Evolutionary conservation across 768 basidiomycete species (phyloP).

Genomic region (Amanita polypyramis): DNA sequence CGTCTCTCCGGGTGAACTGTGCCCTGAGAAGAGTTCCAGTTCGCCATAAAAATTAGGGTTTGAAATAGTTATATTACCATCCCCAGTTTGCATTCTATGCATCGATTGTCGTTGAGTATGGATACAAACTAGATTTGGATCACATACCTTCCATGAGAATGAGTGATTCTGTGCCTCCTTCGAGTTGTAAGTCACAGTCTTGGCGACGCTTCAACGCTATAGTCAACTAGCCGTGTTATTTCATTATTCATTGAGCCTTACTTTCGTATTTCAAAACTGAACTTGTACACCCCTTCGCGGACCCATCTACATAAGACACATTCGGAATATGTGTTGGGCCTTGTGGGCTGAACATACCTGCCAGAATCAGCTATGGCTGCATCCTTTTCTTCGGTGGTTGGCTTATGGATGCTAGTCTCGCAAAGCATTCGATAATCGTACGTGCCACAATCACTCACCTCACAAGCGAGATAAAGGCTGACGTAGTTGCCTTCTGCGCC

Average conservation of each 20-base stretch:
- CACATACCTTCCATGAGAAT: conserved; percentile 52
- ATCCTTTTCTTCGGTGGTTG: conserved; percentile 69
- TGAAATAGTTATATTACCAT: conserved; percentile 36
- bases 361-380: conserved; percentile 43
- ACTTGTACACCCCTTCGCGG: conserved; percentile 80
- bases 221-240: background rate
- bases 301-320: conserved; percentile 45
- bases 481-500: conserved; percentile 44
- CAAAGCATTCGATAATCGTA: background rate
- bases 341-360: conserved; percentile 29
- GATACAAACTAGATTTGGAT: background rate
- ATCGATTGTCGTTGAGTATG: background rate
- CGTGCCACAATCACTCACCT: conserved; percentile 35
- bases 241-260: conserved; percentile 14
- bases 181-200: conserved; percentile 40
- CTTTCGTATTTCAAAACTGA: conserved; percentile 76
- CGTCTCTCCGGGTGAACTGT: conserved; percentile 70
- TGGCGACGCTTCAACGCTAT: conserved; percentile 22
- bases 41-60: background rate
- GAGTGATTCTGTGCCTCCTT: conserved; percentile 81
- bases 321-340: background rate
- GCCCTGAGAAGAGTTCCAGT: conserved; percentile 34
- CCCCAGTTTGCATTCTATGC: conserved; percentile 77
- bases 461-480: conserved; percentile 74
- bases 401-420: conserved; percentile 29